Evolutionary conservation across 192 early-diverging fungal species (phyloP).

Genomic region (Coemansia reversa): DNA sequence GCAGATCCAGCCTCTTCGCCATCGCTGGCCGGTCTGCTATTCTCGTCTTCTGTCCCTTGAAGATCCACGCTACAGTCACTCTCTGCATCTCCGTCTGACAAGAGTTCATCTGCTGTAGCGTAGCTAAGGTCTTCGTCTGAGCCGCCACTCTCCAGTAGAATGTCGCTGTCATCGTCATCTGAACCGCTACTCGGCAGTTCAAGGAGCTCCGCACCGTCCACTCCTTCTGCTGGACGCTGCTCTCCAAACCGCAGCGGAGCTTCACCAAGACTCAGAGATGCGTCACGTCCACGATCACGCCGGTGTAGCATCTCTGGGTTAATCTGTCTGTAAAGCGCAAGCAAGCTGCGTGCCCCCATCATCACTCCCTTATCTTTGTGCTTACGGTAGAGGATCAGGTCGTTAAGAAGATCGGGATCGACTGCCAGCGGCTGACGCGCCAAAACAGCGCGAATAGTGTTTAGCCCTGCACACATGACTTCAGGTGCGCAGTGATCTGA

Average conservation of each 20-base stretch:
- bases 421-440: conserved; percentile 90
- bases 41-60: conserved; percentile 44
- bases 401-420: conserved; percentile 76
- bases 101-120: conserved; percentile 1
- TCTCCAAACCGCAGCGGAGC: conserved; percentile 70
- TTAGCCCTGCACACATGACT: conserved; percentile 92
- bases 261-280: conserved; percentile 66
- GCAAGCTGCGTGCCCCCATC: conserved; percentile 87
- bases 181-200: conserved; percentile 38
- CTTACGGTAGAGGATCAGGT: conserved; percentile 88
- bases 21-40: conserved; percentile 34
- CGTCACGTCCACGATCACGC: conserved; percentile 90
- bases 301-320: conserved; percentile 93
- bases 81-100: conserved; percentile 23
- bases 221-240: conserved; percentile 59
- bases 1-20: conserved; percentile 12
- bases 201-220: conserved; percentile 82
- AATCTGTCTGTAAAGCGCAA: conserved; percentile 90
- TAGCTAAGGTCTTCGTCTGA: conserved; percentile 12
- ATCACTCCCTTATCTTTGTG: conserved; percentile 93
- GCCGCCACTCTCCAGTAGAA: conserved; percentile 21
- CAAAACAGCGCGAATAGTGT: conserved; percentile 86
- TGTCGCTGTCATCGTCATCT: not conserved
- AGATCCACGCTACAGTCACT: conserved; percentile 29
- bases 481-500: conserved; percentile 87